Percentiles rank a stretch among this genome's conserved stretches.
Evolutionary conservation across 768 basidiomycete species (phyloP).

Genomic region (Trametes gibbosa): DNA sequence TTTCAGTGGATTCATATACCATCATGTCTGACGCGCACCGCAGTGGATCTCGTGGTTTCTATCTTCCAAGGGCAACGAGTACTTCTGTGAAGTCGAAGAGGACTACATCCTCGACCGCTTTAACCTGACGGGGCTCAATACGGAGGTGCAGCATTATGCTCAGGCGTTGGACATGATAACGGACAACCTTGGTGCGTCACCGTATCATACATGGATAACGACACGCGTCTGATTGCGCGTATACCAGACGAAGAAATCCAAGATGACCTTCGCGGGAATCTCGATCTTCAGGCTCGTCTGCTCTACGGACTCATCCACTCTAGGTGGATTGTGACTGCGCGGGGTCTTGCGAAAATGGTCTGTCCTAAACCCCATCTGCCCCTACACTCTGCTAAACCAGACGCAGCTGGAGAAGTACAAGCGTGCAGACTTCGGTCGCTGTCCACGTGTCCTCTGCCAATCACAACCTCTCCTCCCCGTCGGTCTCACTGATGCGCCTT

Average conservation of each 20-base stretch:
- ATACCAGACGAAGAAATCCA: slow-evolving; percentile 85
- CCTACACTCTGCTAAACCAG: neutral
- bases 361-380: slow-evolving; percentile 6
- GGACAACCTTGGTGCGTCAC: slow-evolving; percentile 79
- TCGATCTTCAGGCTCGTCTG: slow-evolving; percentile 91
- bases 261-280: slow-evolving; percentile 86
- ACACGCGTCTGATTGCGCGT: neutral
- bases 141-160: slow-evolving; percentile 91
- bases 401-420: slow-evolving; percentile 93
- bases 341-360: slow-evolving; percentile 96
- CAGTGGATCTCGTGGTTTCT: slow-evolving; percentile 99
- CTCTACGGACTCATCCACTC: slow-evolving; percentile 97
- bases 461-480: slow-evolving; percentile 94
- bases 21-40: neutral
- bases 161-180: slow-evolving; percentile 96
- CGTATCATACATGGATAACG: neutral
- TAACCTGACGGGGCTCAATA: slow-evolving; percentile 96
- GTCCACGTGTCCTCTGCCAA: slow-evolving; percentile 95
- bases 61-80: slow-evolving; percentile 97
- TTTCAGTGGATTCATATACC: neutral
- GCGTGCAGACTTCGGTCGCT: slow-evolving; percentile 96
- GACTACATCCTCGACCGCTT: slow-evolving; percentile 98
- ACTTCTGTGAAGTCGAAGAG: slow-evolving; percentile 99
- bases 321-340: slow-evolving; percentile 92
- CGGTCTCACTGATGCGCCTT: slow-evolving; percentile 94